phyloP scores from a whole-genome alignment of 1,284 basidiomycete species.

The Rhodotorula sp. region DNA sequence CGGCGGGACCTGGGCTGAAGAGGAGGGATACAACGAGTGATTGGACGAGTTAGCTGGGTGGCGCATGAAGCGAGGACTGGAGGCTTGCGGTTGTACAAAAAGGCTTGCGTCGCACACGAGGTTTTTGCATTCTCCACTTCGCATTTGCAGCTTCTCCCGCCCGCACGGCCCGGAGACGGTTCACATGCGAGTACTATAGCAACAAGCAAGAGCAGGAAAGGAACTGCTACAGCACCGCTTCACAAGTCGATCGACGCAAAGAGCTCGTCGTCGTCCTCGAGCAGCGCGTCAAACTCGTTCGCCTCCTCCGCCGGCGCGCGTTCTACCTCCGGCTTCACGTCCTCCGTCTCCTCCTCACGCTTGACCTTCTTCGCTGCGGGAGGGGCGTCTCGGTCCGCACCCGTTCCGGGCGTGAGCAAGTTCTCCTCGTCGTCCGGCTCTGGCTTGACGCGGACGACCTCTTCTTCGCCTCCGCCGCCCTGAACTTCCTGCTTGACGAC shows the following conservation, averaged over 20 bases:
- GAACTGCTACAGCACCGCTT: background rate
- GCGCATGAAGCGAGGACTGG: no score
- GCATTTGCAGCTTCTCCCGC: no score
- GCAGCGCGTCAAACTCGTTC: conserved; percentile 26
- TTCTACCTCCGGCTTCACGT: conserved; percentile 12
- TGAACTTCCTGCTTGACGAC: conserved; percentile 22
- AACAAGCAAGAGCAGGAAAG: background rate
- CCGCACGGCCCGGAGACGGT: background rate
- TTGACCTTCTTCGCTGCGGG: conserved; percentile 22
- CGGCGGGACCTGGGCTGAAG: background rate
- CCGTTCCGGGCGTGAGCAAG: background rate
- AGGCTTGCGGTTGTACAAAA: no score
- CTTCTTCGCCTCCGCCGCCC: background rate
- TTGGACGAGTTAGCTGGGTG: no score
- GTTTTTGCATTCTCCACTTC: no score
- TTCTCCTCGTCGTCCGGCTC: conserved; percentile 3
- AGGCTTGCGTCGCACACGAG: no score
- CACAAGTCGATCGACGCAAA: conserved; percentile 19
- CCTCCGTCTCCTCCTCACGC: conserved; percentile 19
- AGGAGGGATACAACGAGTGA: background rate
- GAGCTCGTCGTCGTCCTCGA: conserved; percentile 22
- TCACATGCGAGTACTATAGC: background rate
- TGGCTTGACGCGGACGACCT: background rate
- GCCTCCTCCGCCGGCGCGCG: conserved; percentile 32
- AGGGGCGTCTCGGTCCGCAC: background rate